Evolutionary conservation across 1,284 basidiomycete genomes (phyloP).

Genomic region (Porodaedalea pini): DNA sequence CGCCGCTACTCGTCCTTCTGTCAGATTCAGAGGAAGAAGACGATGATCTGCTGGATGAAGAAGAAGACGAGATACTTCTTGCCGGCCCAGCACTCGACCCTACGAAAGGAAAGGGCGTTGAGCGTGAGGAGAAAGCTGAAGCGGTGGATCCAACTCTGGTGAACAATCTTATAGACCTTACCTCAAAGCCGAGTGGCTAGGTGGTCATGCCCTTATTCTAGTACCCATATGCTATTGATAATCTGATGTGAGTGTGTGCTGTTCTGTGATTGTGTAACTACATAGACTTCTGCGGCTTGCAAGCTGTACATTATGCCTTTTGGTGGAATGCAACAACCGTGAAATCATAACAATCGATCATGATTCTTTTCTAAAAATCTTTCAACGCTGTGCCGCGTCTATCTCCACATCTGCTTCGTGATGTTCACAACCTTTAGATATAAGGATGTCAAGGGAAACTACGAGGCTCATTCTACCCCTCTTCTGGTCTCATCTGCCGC

Average conservation of each 20-base stretch:
- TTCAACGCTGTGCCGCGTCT: no score
- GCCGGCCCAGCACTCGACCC: constrained; percentile 11
- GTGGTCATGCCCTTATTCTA: background rate
- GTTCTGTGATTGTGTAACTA: background rate
- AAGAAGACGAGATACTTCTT: constrained; percentile 46
- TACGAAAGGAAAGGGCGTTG: constrained; percentile 7
- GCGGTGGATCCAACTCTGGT: background rate
- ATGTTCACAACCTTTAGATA: no score
- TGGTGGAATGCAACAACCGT: no score
- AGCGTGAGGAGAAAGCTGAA: background rate
- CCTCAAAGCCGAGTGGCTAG: background rate
- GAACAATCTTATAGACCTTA: constrained; percentile 2
- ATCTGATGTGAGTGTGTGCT: background rate
- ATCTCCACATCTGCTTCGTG: no score
- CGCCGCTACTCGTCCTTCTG: constrained; percentile 15
- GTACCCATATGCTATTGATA: background rate
- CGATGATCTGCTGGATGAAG: constrained; percentile 31
- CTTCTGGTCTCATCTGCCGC: no score
- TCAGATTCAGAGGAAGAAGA: constrained; percentile 31
- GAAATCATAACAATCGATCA: no score
- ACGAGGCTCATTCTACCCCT: no score
- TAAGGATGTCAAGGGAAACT: no score
- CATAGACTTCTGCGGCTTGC: no score
- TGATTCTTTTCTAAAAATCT: no score
- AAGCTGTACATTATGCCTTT: no score